A percentile compares a stretch with the other conserved stretches of the same genome.
Evolutionary conservation across 441 rosid species (phyloP).

Genomic region (Mallotus japonicus): DNA sequence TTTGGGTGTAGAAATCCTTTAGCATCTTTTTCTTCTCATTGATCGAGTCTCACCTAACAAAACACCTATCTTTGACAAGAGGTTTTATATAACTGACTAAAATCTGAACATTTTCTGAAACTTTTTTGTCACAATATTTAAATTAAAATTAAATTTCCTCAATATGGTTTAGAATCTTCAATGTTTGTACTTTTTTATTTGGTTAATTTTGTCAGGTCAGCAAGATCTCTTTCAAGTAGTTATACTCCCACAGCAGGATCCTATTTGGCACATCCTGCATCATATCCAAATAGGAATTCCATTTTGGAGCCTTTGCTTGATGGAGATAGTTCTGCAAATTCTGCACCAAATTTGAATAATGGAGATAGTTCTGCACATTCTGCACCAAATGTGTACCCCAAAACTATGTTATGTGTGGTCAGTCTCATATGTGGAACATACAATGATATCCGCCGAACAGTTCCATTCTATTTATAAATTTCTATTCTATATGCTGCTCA

Average conservation of each 20-base stretch:
- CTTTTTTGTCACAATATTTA: not conserved
- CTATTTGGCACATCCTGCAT: slow-evolving; percentile 45
- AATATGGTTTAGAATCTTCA: slow-evolving; percentile 3
- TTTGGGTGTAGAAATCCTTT: not conserved
- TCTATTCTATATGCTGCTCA: slow-evolving; percentile 1
- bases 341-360: slow-evolving; percentile 38
- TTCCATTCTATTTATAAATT: not conserved
- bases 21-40: not conserved
- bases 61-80: not conserved
- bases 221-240: slow-evolving; percentile 78
- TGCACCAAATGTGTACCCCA: slow-evolving; percentile 46
- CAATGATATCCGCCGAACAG: slow-evolving; percentile 1
- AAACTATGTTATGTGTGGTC: slow-evolving; percentile 67
- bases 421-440: slow-evolving; percentile 16
- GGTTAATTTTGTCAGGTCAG: slow-evolving; percentile 50
- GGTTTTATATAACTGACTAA: not conserved
- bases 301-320: slow-evolving; percentile 71
- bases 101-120: not conserved
- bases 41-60: not conserved
- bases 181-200: not conserved
- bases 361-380: slow-evolving; percentile 30
- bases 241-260: slow-evolving; percentile 74
- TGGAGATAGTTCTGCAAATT: slow-evolving; percentile 33
- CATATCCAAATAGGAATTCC: slow-evolving; percentile 30
- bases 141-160: not conserved